These are phyloP conservation scores for Petunia axillaris DNA, from an alignment of 257 asterid genomes.

Conservation along the genomic window DNA sequence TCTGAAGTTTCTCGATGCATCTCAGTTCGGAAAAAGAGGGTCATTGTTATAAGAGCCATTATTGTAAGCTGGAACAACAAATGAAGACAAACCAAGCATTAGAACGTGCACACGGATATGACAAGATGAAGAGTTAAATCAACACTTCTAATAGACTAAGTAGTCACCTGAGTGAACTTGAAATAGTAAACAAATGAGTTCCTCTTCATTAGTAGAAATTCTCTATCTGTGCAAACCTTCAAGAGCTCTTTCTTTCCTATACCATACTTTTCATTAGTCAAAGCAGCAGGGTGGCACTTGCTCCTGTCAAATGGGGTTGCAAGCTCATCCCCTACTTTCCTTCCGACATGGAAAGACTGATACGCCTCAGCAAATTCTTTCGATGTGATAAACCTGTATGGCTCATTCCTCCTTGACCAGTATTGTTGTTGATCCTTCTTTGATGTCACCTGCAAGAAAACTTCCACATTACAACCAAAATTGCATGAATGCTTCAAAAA, in stretches of 20 bases:
- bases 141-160: neutral
- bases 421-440: slow-evolving; percentile 57
- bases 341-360: slow-evolving; percentile 43
- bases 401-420: slow-evolving; percentile 46
- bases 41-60: slow-evolving; percentile 42
- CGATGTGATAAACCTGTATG: slow-evolving; percentile 45
- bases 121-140: neutral
- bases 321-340: slow-evolving; percentile 50
- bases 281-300: slow-evolving; percentile 77
- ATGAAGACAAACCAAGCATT: slow-evolving; percentile 11
- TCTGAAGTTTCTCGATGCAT: slow-evolving; percentile 40
- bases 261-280: slow-evolving; percentile 58
- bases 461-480: slow-evolving; percentile 21
- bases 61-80: slow-evolving; percentile 44
- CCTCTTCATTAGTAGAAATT: slow-evolving; percentile 57
- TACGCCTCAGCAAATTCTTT: slow-evolving; percentile 54
- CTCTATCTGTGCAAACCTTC: slow-evolving; percentile 64
- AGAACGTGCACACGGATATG: neutral
- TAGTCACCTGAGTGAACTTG: slow-evolving; percentile 55
- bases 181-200: slow-evolving; percentile 60
- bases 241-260: slow-evolving; percentile 55
- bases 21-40: slow-evolving; percentile 58
- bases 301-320: slow-evolving; percentile 60
- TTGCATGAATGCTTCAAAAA: neutral
- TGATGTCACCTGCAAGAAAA: slow-evolving; percentile 51